Percentiles rank a stretch among this genome's conserved stretches.
phyloP scores from a whole-genome alignment of 768 basidiomycete species.

The Lactarius akahatsu region DNA sequence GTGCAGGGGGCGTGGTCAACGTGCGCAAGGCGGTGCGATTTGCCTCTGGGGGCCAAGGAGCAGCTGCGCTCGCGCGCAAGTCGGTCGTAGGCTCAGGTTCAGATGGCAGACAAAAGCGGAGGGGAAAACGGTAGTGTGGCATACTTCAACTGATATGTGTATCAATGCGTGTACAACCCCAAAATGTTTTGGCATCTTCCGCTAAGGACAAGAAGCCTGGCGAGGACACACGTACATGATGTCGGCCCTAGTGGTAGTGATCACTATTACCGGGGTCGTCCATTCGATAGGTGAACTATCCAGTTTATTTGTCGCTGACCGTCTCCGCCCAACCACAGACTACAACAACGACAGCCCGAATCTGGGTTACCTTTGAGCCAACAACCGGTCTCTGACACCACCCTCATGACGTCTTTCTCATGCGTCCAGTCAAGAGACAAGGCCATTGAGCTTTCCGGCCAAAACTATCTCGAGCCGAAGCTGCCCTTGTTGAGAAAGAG shows the following conservation, averaged over 20 bases:
- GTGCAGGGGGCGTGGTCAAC: conserved; percentile 24
- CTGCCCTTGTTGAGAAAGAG: background rate
- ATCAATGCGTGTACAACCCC: background rate
- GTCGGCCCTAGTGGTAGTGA: too few relatives aligned
- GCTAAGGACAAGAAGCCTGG: too few relatives aligned
- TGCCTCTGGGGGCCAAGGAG: conserved; percentile 26
- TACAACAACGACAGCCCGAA: too few relatives aligned
- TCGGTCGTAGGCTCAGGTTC: background rate
- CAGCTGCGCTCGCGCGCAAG: conserved; percentile 24
- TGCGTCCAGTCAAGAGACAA: background rate
- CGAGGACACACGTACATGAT: too few relatives aligned
- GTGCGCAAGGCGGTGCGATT: conserved; percentile 31
- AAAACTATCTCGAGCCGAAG: background rate
- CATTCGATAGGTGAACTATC: too few relatives aligned
- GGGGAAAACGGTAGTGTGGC: background rate
- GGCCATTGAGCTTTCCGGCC: background rate
- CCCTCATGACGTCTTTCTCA: too few relatives aligned
- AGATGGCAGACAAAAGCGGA: background rate
- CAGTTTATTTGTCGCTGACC: too few relatives aligned
- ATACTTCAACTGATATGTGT: background rate
- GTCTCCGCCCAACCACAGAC: too few relatives aligned
- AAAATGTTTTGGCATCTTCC: background rate
- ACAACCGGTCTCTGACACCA: too few relatives aligned
- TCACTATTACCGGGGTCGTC: too few relatives aligned
- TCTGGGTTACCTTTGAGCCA: too few relatives aligned